Evolutionary conservation across 495 filamentous ascomycete species (phyloP), one percentile per base, ranked within the genome.

Genomic region (Annulohypoxylon nitens): DNA sequence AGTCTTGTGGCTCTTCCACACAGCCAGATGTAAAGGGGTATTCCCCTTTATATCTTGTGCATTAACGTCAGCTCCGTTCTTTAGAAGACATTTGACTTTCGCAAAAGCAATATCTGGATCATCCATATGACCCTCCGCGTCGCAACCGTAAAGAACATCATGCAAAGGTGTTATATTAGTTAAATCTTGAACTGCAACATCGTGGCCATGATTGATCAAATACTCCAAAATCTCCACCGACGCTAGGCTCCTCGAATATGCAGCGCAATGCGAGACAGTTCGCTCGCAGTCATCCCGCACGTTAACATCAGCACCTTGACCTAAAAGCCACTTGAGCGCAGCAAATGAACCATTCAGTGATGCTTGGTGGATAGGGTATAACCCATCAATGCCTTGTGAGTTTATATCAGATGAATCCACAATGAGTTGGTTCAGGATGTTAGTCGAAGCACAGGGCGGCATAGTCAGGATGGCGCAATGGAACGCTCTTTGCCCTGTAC

Each of bases 41-140:
- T 53, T 53, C 2, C 48, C 48, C 48, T 53, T 10, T 3, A 26
- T 3, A 23, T 53, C 48, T 53, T 53, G 48, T 53, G 48, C 20
- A n/a, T 53, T 53, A 7, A 30, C 48, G 30, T 53, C 48, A 6
- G 48, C 48, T 53, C 48, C 48, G 9, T 53, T 53, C 26, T 14
- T 10, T 7, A 53, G 0, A 4, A 53, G 48, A 26, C 20, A 30
- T 30, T 53, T 30, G 10, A 11, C 48, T 12, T 53, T 53, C 12
- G 16, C 48, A 2, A 53, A 53, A 30, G 48, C 48, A 14, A 53
- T 53, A n/a, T 26, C 23, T 14, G 9, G 2, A 11, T 2, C 20
- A 30, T 26, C 3, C 20, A 30, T 30, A 53, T 26, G 7, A n/a
- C 12, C 8, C 25, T 26, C 14, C 9, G 9, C 26, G 7, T 53